These are phyloP conservation scores for Wallemia hederae DNA, from an alignment of 1,284 basidiomycete species.

Conservation along the genomic window DNA sequence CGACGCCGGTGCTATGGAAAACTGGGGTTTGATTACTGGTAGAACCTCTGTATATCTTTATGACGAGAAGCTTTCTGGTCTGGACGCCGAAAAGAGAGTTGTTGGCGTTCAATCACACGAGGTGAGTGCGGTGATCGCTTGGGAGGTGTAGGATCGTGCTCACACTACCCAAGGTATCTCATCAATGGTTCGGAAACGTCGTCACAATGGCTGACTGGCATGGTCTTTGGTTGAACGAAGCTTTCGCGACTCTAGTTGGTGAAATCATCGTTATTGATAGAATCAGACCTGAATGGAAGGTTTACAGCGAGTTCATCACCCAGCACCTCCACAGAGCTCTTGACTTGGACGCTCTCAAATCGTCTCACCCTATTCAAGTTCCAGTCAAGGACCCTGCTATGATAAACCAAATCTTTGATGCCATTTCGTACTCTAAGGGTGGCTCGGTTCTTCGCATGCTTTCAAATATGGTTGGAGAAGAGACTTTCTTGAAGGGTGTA, in stretches of 20 bases:
- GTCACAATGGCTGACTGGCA: conserved; percentile 18
- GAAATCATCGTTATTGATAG: conserved; percentile 65
- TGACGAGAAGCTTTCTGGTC: conserved; percentile 44
- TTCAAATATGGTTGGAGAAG: conserved; percentile 60
- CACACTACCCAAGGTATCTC: too few relatives aligned
- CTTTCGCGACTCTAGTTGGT: conserved; percentile 55
- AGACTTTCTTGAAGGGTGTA: conserved; percentile 57
- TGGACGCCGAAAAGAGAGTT: conserved; percentile 48
- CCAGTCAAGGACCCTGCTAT: conserved; percentile 61
- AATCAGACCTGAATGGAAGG: conserved; percentile 39
- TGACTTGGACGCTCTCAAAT: conserved; percentile 56
- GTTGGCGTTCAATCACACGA: conserved; percentile 56
- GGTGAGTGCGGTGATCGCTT: conserved; percentile 19
- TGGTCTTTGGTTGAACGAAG: conserved; percentile 23
- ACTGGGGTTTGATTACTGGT: conserved; percentile 82
- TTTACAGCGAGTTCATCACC: conserved; percentile 26
- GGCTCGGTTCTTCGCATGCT: conserved; percentile 86
- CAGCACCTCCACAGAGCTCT: conserved; percentile 30
- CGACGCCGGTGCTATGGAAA: conserved; percentile 84
- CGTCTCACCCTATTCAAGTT: conserved; percentile 85
- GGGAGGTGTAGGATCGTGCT: conserved; percentile 10
- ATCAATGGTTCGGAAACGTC: conserved; percentile 39
- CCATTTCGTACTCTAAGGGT: conserved; percentile 59
- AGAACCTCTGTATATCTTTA: conserved; percentile 55
- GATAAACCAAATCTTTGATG: conserved; percentile 65